A percentile compares a stretch with the other conserved stretches of the same genome.
Evolutionary conservation across 345 rosid species (phyloP).

Genomic region (Jatropha curcas): DNA sequence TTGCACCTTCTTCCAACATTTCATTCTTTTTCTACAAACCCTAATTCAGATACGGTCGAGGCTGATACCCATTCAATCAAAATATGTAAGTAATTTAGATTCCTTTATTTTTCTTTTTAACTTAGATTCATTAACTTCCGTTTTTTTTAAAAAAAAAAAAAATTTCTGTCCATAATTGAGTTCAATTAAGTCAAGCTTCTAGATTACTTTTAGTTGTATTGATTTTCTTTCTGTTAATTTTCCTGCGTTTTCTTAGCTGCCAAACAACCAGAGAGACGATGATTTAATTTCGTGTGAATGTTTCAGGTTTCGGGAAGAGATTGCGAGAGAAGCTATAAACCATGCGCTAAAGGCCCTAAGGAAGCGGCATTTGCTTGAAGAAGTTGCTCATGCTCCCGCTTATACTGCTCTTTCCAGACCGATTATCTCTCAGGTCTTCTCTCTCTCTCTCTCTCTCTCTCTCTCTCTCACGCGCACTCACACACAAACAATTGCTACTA

Average conservation of each 20-base stretch:
- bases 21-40: not conserved
- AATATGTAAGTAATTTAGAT: conserved; percentile 5
- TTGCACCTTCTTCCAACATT: too few species aligned
- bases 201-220: too few species aligned
- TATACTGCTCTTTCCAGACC: conserved; percentile 76
- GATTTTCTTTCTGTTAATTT: not conserved
- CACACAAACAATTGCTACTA: not conserved
- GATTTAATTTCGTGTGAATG: not conserved
- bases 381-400: conserved; percentile 92
- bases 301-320: conserved; percentile 40
- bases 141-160: too few species aligned
- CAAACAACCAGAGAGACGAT: not conserved
- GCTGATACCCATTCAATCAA: not conserved
- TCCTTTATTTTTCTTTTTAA: not conserved
- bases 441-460: not conserved
- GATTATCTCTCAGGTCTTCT: conserved; percentile 66
- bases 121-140: not conserved
- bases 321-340: conserved; percentile 64
- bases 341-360: conserved; percentile 81
- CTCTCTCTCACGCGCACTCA: too few species aligned
- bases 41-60: not conserved
- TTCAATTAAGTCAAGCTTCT: not conserved
- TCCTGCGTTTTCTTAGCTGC: not conserved
- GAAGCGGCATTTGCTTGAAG: conserved; percentile 85
- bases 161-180: too few species aligned